These are phyloP conservation scores for Linum lewisii DNA, from an alignment of 345 rosid species.

Conservation along the genomic window DNA sequence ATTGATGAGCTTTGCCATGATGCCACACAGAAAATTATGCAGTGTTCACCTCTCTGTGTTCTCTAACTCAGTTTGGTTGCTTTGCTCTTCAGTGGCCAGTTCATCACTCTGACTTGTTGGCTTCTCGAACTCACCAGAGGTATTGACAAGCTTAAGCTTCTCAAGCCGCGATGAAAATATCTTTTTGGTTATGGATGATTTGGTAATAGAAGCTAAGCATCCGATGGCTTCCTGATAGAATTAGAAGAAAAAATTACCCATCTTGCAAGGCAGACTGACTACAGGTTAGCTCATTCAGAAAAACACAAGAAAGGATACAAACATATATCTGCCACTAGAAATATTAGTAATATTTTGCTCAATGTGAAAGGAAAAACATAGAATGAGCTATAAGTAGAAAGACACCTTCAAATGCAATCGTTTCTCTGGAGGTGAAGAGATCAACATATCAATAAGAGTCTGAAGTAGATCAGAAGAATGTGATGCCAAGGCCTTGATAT, in stretches of 20 bases:
- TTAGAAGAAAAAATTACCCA: constrained; percentile 11
- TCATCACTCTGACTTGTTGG: constrained; percentile 20
- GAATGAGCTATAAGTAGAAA: background rate
- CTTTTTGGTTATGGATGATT: constrained; percentile 55
- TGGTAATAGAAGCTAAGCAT: constrained; percentile 70
- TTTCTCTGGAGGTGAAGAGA: constrained; percentile 38
- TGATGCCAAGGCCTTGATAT: constrained; percentile 58
- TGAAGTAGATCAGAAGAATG: constrained; percentile 59
- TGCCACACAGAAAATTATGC: constrained; percentile 1
- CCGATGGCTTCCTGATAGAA: constrained; percentile 67
- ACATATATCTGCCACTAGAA: background rate
- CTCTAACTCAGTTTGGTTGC: constrained; percentile 17
- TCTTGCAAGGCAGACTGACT: background rate
- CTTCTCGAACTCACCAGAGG: constrained; percentile 32
- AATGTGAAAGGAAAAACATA: background rate
- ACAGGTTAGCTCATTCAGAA: background rate
- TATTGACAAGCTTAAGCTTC: constrained; percentile 45
- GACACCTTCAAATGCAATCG: constrained; percentile 59
- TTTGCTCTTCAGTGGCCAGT: constrained; percentile 28
- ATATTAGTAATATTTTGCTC: background rate
- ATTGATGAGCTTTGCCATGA: constrained; percentile 1
- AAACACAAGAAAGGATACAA: background rate
- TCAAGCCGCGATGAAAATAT: constrained; percentile 45
- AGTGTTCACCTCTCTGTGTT: constrained; percentile 45
- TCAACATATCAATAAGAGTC: constrained; percentile 47